A percentile compares a stretch with the other conserved stretches of the same genome.
Evolutionary conservation across 176 grass and related monocot genomes (phyloP).

Genomic region (Typha latifolia): DNA sequence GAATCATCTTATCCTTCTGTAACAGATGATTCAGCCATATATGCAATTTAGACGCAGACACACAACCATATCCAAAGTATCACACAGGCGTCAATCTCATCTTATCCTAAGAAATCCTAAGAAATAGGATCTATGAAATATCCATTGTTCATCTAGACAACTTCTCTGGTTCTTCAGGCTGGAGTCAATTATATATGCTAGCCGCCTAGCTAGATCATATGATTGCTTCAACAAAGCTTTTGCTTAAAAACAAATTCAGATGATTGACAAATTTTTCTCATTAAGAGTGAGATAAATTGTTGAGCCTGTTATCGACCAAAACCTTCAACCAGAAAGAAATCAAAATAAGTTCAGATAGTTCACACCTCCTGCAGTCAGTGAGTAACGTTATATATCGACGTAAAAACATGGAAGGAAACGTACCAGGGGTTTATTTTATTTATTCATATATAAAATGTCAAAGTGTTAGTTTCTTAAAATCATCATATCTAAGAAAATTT

Average conservation of each 20-base stretch:
- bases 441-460: too few species aligned
- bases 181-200: not conserved
- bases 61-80: not conserved
- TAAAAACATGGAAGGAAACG: not conserved
- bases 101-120: slow-evolving; percentile 5
- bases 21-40: not conserved
- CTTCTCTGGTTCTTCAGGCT: not conserved
- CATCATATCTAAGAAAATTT: too few species aligned
- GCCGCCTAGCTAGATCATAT: not conserved
- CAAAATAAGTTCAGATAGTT: not conserved
- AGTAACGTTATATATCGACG: not conserved
- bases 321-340: not conserved
- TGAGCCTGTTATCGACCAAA: too few species aligned
- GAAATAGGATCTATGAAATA: not conserved
- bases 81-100: not conserved
- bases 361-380: not conserved
- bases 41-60: not conserved
- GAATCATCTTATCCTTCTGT: not conserved
- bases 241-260: not conserved
- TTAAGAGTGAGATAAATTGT: too few species aligned
- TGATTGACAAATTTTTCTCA: not conserved
- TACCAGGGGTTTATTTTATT: too few species aligned
- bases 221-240: not conserved
- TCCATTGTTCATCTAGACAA: not conserved
- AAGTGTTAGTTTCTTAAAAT: too few species aligned